These are phyloP conservation scores for Botrytis tulipae DNA, from an alignment of 2,329 filamentous ascomycete species.

Conservation along the genomic window DNA sequence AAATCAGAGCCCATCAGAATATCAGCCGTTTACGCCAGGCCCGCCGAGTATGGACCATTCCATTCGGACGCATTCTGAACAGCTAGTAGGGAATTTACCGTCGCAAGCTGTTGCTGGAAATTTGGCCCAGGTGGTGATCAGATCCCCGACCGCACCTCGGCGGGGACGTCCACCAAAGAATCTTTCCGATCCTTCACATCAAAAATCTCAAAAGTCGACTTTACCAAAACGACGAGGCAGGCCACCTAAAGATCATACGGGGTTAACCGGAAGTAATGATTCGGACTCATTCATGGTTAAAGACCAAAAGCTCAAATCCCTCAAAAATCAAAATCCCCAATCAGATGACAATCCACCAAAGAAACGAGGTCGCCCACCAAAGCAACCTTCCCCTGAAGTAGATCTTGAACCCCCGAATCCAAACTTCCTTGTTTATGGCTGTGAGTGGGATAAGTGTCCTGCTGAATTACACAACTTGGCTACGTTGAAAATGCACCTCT, in stretches of 20 bases:
- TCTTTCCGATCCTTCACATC: not conserved
- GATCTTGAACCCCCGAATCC: conserved; percentile 37
- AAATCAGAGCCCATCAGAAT: not conserved
- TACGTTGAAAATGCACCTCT: conserved; percentile 55
- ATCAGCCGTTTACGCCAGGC: not conserved
- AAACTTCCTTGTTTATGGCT: conserved; percentile 52
- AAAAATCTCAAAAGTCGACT: not conserved
- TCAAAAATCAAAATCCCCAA: not conserved
- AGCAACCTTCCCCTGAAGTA: conserved; percentile 4
- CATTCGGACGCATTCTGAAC: not conserved
- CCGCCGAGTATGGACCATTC: not conserved
- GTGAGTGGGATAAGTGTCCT: conserved; percentile 58
- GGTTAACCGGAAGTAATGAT: not conserved
- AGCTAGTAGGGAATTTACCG: not conserved
- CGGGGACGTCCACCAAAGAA: conserved; percentile 15
- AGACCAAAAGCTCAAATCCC: not conserved
- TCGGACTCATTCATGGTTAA: not conserved
- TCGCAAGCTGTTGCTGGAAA: not conserved
- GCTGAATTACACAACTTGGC: conserved; percentile 63
- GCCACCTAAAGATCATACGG: conserved; percentile 10
- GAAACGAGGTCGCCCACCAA: conserved; percentile 26
- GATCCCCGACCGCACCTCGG: not conserved
- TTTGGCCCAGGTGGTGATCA: not conserved
- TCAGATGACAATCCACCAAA: conserved; percentile 17
- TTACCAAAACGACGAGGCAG: conserved; percentile 13